phyloP scores from a whole-genome alignment of 2,329 filamentous ascomycete genomes.

The Allantophomopsis lycopodina region DNA sequence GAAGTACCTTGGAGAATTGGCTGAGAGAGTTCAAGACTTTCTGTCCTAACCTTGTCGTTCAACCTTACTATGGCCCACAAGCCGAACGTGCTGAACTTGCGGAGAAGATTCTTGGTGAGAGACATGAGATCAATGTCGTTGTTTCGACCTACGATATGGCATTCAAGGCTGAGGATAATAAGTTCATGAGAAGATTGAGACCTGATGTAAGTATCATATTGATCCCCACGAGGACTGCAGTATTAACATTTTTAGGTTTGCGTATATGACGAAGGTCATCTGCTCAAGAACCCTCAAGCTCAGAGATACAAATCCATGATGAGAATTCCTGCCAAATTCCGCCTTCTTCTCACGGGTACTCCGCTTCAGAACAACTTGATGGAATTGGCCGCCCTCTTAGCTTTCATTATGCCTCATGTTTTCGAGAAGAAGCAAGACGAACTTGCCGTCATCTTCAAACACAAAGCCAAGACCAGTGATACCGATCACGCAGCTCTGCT shows the following conservation, averaged over 20 bases:
- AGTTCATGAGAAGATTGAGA: constrained; percentile 44
- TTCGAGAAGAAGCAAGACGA: constrained; percentile 68
- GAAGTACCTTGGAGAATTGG: constrained; percentile 94
- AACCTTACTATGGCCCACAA: constrained; percentile 56
- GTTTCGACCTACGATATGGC: constrained; percentile 62
- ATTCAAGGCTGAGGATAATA: constrained; percentile 39
- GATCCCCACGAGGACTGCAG: not conserved
- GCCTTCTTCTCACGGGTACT: constrained; percentile 78
- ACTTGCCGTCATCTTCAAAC: constrained; percentile 78
- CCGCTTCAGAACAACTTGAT: constrained; percentile 90
- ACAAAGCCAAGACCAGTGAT: constrained; percentile 76
- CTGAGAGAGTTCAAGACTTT: constrained; percentile 80
- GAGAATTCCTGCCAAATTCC: constrained; percentile 66
- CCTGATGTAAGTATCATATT: constrained; percentile 25
- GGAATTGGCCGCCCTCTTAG: constrained; percentile 79
- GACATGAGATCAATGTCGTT: constrained; percentile 55
- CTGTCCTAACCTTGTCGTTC: constrained; percentile 61
- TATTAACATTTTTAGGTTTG: constrained; percentile 10
- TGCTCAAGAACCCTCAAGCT: constrained; percentile 78
- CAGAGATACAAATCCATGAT: constrained; percentile 69
- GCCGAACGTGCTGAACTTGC: constrained; percentile 54
- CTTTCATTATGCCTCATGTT: constrained; percentile 82
- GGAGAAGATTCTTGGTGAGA: constrained; percentile 47
- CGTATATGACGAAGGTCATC: constrained; percentile 91
- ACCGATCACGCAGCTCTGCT: constrained; percentile 70